A percentile compares a stretch with the other conserved stretches of the same genome.
phyloP scores from a whole-genome alignment of 1,284 basidiomycete genomes.

The Cystobasidium sp. region DNA sequence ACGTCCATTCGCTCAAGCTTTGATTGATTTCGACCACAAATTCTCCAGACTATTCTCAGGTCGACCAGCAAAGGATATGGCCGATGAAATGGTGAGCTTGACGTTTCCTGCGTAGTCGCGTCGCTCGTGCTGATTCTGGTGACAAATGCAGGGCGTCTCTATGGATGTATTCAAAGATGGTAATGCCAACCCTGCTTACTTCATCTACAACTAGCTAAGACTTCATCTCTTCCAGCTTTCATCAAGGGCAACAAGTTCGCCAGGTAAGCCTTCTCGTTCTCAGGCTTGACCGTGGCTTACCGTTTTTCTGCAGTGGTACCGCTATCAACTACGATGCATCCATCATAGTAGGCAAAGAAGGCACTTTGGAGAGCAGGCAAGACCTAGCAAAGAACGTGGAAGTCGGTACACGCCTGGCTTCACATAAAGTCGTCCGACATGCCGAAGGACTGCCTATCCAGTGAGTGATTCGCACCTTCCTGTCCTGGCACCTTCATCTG shows the following conservation, averaged over 20 bases:
- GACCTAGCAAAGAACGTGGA: constrained; percentile 50
- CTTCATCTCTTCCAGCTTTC: constrained; percentile 16
- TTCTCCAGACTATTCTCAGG: constrained; percentile 76
- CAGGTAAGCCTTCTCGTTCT: too few species aligned
- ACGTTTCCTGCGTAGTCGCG: background rate
- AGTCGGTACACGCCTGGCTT: constrained; percentile 53
- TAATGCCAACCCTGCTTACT: too few species aligned
- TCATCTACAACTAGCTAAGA: too few species aligned
- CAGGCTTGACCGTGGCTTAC: background rate
- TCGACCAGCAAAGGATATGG: constrained; percentile 62
- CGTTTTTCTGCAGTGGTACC: constrained; percentile 48
- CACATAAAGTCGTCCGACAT: constrained; percentile 50
- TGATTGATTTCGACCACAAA: constrained; percentile 71
- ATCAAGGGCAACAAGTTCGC: constrained; percentile 51
- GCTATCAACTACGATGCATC: constrained; percentile 54
- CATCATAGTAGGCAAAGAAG: constrained; percentile 48
- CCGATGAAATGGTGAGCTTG: constrained; percentile 31
- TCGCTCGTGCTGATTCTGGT: background rate
- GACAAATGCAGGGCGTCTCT: constrained; percentile 25
- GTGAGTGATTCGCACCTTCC: constrained; percentile 1
- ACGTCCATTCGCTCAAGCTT: constrained; percentile 72
- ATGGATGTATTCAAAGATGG: constrained; percentile 45
- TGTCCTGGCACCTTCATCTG: background rate
- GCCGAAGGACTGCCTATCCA: constrained; percentile 45
- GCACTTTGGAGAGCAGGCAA: constrained; percentile 40